Base-by-base conservation (phyloP, 805 yeast species). In the Kuraishia molischiana region DNA sequence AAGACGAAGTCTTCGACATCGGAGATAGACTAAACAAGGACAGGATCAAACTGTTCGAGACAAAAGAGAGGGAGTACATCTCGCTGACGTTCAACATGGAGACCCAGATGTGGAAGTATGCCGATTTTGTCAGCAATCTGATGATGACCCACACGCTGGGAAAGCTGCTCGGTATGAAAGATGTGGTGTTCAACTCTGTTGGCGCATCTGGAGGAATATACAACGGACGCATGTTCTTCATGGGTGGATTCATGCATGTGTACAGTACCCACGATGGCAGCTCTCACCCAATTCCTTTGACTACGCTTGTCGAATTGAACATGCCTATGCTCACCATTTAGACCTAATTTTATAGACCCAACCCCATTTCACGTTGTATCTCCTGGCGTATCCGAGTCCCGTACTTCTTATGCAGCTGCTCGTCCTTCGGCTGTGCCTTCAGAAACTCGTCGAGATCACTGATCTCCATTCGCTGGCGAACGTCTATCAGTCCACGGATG, bases 401-500 rank as follows among this genome's bases (percentile, higher is more conserved):
- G 35, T 40, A 48, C 4, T 22, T 24, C 10, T 28, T 32, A 18
- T 32, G 18, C 14, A 47, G 26, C 8, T 8, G 10, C 8, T 22
- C 26, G 11, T 22, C 26, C 26, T 22, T 22, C 26, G 8, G 26
- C 26, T 22, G 26, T 11, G 26, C 8, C 11, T 43, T 40, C 5
- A 49, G 37, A 38, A 50, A 52, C 28, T 41, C 40, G 22, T 51
- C 43, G 13, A 38, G 40, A 4, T 44, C 35, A 24, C 42, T 45
- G 9, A 45, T 36, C 13, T 48, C 50, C 29, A 44, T 51, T 22
- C 65, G 41, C 38, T 59, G 64, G 24, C 50, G 44, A 20, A 51
- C 34, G 42, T 59, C 65, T 3, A 53, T 36, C 9, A 56, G 18
- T 28, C 46, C 44, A 34, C 51, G 53, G 17, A 58, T 33, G 48